Conservation (phyloP, 805 yeast species). For the Candida michaelii region DNA sequence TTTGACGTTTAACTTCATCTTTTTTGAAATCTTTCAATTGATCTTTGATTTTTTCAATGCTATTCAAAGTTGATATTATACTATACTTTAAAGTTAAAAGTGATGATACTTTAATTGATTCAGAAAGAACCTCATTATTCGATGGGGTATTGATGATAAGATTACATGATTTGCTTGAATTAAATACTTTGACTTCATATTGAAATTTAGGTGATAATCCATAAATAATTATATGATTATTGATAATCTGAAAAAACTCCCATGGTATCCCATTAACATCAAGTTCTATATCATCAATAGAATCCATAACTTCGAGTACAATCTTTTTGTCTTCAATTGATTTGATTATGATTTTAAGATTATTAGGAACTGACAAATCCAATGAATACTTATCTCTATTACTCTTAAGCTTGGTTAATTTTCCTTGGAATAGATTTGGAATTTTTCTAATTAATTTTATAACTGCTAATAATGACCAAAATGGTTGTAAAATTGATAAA, state of each 20-base stretch:
- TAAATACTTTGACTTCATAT: constrained; percentile 32
- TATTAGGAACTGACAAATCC: constrained; percentile 3
- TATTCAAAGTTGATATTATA: constrained; percentile 30
- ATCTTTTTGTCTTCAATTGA: constrained; percentile 32
- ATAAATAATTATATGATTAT: constrained; percentile 27
- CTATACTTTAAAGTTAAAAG: constrained; percentile 33
- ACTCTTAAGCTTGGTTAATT: constrained; percentile 23
- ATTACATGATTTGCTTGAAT: constrained; percentile 19
- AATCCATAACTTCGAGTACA: constrained; percentile 20
- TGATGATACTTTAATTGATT: constrained; percentile 27
- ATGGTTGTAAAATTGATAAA: constrained; percentile 30
- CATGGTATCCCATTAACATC: constrained; percentile 35
- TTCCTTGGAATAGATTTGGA: constrained; percentile 33
- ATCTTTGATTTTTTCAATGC: constrained; percentile 21
- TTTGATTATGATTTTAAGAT: constrained; percentile 12
- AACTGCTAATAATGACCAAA: constrained; percentile 45
- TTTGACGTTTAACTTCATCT: constrained; percentile 36
- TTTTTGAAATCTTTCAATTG: constrained; percentile 33
- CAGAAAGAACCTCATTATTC: constrained; percentile 22
- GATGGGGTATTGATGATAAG: constrained; percentile 32
- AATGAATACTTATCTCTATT: constrained; percentile 22
- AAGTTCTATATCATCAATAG: constrained; percentile 14
- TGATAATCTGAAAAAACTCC: constrained; percentile 24
- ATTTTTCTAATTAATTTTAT: constrained; percentile 28
- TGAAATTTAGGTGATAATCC: constrained; percentile 39